Evolutionary conservation across 352 stramenopile genomes (phyloP).

Genomic region (Pythium oligandrum): DNA sequence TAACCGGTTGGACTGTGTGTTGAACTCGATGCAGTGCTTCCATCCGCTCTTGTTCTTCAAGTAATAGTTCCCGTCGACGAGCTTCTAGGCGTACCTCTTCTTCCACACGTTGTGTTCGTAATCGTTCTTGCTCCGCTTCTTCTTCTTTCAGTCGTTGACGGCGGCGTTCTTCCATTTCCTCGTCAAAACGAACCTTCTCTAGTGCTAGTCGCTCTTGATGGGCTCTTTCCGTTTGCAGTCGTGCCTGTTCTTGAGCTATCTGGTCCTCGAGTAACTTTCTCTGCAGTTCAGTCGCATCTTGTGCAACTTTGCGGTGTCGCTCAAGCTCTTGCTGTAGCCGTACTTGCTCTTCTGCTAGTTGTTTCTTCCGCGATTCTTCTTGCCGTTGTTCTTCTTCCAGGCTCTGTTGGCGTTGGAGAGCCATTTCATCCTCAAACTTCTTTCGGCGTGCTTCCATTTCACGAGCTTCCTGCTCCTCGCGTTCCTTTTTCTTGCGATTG

Average conservation of each 20-base stretch:
- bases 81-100: neutral
- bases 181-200: conserved; percentile 1
- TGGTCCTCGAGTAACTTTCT: conserved; percentile 20
- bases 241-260: conserved; percentile 14
- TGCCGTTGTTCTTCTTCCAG: conserved; percentile 36
- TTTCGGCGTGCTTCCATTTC: conserved; percentile 30
- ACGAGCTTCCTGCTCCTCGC: conserved; percentile 31
- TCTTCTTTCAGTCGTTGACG: conserved; percentile 21
- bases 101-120: conserved; percentile 5
- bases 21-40: too few species aligned
- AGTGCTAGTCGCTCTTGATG: conserved; percentile 7
- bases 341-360: conserved; percentile 27
- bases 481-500: conserved; percentile 31
- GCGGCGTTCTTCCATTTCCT: conserved; percentile 5
- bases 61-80: neutral
- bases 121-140: conserved; percentile 15
- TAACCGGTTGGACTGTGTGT: too few species aligned
- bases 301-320: conserved; percentile 25
- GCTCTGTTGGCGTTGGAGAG: conserved; percentile 23
- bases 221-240: conserved; percentile 7
- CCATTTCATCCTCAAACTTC: conserved; percentile 43
- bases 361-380: conserved; percentile 16
- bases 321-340: conserved; percentile 27
- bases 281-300: conserved; percentile 28
- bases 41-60: too few species aligned